phyloP scores from a whole-genome alignment of 192 early-diverging fungal species.

The Linderina pennispora region DNA sequence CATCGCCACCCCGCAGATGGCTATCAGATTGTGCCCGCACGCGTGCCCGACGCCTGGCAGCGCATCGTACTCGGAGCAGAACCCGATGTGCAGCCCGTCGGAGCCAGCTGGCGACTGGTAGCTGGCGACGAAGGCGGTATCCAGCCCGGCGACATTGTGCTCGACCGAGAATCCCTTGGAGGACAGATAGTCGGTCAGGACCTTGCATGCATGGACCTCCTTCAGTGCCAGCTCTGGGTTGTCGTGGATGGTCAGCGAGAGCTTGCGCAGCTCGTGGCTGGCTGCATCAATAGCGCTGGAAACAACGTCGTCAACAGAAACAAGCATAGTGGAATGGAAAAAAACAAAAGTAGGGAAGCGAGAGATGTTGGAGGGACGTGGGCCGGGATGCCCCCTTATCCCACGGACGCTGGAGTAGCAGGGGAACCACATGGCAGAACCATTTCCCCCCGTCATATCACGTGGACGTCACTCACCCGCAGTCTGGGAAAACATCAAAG shows the following conservation, averaged over 20 bases:
- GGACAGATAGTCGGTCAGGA: slow-evolving; percentile 62
- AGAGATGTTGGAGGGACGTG: background rate
- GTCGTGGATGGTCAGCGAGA: slow-evolving; percentile 48
- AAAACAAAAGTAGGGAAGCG: background rate
- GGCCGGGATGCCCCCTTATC: no score
- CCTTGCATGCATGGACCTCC: slow-evolving; percentile 53
- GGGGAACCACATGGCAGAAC: background rate
- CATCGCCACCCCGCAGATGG: slow-evolving; percentile 58
- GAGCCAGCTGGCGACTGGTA: slow-evolving; percentile 38
- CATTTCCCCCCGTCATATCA: no score
- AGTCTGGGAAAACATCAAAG: no score
- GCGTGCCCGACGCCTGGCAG: slow-evolving; percentile 61
- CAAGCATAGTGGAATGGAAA: slow-evolving; percentile 5
- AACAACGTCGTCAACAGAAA: slow-evolving; percentile 13
- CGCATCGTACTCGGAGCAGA: slow-evolving; percentile 63
- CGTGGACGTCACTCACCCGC: no score
- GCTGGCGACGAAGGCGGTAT: slow-evolving; percentile 73
- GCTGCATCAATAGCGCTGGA: slow-evolving; percentile 11
- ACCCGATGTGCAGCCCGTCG: slow-evolving; percentile 48
- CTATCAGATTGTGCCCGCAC: slow-evolving; percentile 72
- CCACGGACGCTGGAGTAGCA: no score
- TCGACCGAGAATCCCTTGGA: slow-evolving; percentile 57
- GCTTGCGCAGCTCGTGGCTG: slow-evolving; percentile 19
- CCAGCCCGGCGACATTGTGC: slow-evolving; percentile 53
- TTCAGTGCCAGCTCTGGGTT: slow-evolving; percentile 52